These are phyloP conservation scores for Harringtonia lauricola DNA, from an alignment of 2,329 filamentous ascomycete species.

Conservation along the genomic window DNA sequence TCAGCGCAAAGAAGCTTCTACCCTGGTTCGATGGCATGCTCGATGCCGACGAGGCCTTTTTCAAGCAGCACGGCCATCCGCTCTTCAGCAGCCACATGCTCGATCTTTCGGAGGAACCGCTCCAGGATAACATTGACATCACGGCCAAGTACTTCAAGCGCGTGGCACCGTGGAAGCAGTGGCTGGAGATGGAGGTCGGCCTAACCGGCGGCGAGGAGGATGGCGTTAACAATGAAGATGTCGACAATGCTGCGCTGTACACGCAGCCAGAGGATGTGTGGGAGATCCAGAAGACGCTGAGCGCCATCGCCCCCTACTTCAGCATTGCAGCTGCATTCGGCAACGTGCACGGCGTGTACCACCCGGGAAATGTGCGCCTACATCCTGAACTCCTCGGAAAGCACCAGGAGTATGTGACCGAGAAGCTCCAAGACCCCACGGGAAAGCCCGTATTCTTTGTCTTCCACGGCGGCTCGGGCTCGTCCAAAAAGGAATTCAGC, in stretches of 20 bases:
- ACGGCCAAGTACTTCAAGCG: conserved; percentile 91
- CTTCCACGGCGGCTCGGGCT: conserved; percentile 97
- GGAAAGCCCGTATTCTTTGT: conserved; percentile 97
- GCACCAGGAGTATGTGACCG: conserved; percentile 87
- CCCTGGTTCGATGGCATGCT: conserved; percentile 96
- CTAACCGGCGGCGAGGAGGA: conserved; percentile 53
- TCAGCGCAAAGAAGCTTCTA: conserved; percentile 90
- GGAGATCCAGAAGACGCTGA: conserved; percentile 78
- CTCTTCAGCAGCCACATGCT: conserved; percentile 96
- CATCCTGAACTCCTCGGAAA: conserved; percentile 92
- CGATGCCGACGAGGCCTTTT: conserved; percentile 87
- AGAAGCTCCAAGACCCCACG: conserved; percentile 59
- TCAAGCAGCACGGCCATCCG: conserved; percentile 85
- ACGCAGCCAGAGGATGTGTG: conserved; percentile 96
- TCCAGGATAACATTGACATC: conserved; percentile 84
- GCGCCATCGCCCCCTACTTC: conserved; percentile 87
- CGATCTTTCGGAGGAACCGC: conserved; percentile 84
- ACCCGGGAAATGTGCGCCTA: conserved; percentile 71
- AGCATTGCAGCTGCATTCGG: conserved; percentile 97
- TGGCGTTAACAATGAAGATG: conserved; percentile 89
- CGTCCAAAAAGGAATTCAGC: conserved; percentile 78
- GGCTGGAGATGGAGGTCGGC: conserved; percentile 94
- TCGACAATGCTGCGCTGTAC: conserved; percentile 95
- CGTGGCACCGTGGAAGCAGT: conserved; percentile 93
- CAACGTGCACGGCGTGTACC: conserved; percentile 97